Conservation (phyloP, 1,284 basidiomycete species). For the Inonotus obliquus region DNA sequence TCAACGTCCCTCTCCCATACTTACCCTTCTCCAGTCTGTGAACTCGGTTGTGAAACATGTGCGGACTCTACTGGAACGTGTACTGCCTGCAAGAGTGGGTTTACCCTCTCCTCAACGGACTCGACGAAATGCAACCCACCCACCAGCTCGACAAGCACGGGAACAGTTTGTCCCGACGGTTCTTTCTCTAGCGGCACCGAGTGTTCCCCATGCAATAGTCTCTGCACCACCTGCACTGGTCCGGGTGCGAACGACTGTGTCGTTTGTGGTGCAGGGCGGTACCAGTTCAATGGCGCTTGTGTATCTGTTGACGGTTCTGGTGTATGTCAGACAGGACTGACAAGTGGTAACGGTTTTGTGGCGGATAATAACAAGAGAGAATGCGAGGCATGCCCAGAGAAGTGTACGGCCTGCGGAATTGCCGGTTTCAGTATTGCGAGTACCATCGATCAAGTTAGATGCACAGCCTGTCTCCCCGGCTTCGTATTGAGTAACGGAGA, state of each 20-base stretch:
- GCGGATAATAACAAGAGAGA: slow-evolving; percentile 77
- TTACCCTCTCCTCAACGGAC: slow-evolving; percentile 62
- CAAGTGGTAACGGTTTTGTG: slow-evolving; percentile 45
- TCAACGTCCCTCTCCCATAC: neutral
- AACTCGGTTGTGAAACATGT: slow-evolving; percentile 66
- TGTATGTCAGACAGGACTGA: slow-evolving; percentile 46
- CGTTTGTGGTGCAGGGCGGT: slow-evolving; percentile 55
- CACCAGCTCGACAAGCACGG: slow-evolving; percentile 41
- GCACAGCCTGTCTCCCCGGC: slow-evolving; percentile 73
- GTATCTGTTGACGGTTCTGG: slow-evolving; percentile 61
- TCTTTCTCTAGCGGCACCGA: slow-evolving; percentile 54
- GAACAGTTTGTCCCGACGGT: slow-evolving; percentile 56
- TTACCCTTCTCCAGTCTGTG: slow-evolving; percentile 45
- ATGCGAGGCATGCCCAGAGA: slow-evolving; percentile 76
- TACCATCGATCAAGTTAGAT: slow-evolving; percentile 59
- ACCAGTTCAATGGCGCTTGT: slow-evolving; percentile 57
- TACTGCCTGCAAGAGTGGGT: slow-evolving; percentile 61
- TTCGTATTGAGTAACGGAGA: slow-evolving; percentile 59
- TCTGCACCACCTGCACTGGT: slow-evolving; percentile 69
- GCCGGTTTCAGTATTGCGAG: slow-evolving; percentile 65
- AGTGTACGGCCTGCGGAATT: slow-evolving; percentile 73
- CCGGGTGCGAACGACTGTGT: slow-evolving; percentile 66
- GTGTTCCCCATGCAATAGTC: slow-evolving; percentile 57
- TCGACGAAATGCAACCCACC: slow-evolving; percentile 58
- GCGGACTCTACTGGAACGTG: slow-evolving; percentile 63